Evolutionary conservation across 1,284 basidiomycete genomes (phyloP).

Genomic region (Sporisorium graminicola): DNA sequence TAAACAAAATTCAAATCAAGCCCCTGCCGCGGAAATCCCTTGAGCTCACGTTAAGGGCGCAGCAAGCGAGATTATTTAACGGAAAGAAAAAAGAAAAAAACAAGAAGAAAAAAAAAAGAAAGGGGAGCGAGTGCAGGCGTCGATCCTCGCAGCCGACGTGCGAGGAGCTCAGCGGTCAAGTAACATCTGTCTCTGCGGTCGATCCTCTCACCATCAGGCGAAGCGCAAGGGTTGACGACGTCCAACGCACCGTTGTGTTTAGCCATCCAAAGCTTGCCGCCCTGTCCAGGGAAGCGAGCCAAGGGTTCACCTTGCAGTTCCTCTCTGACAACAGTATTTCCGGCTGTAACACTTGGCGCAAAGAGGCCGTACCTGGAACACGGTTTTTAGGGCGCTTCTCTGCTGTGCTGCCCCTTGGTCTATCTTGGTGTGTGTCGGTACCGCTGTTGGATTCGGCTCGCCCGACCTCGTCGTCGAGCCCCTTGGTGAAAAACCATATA

Average conservation of each 20-base stretch:
- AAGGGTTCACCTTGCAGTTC: background rate
- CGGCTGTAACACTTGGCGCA: constrained; percentile 10
- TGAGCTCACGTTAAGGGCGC: too few species aligned
- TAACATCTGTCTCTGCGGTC: background rate
- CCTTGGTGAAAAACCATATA: constrained; percentile 12
- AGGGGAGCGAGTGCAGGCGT: constrained; percentile 1
- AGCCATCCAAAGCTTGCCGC: background rate
- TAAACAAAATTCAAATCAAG: background rate
- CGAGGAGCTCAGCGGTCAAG: background rate
- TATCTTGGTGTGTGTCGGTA: background rate
- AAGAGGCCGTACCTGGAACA: constrained; percentile 7
- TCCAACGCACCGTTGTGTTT: too few species aligned
- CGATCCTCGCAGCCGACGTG: background rate
- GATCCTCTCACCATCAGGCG: background rate
- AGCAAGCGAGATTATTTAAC: too few species aligned
- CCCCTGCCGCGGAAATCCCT: constrained; percentile 9
- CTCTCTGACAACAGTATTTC: background rate
- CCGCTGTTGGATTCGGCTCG: background rate
- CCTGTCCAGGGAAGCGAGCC: background rate
- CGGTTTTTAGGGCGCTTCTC: constrained; percentile 33
- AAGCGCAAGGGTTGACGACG: too few species aligned
- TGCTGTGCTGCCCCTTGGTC: background rate
- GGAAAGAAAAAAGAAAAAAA: too few species aligned
- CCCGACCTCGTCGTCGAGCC: background rate
- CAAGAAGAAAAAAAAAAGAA: too few species aligned